These are phyloP conservation scores for Paramecium octaurelia DNA, from an alignment of 73 alveolate genomes.

Conservation along the genomic window DNA sequence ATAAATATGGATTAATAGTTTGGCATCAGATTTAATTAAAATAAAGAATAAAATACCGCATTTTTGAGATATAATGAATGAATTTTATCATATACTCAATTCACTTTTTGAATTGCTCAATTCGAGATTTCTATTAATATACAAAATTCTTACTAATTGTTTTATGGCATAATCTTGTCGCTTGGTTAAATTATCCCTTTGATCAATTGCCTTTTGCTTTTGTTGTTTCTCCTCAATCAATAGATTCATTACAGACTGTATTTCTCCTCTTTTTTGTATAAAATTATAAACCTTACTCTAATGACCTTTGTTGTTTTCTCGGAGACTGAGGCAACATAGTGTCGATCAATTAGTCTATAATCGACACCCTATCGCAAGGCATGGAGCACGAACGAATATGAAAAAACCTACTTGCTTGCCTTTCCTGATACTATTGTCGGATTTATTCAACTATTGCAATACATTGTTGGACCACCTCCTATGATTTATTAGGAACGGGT, in stretches of 20 bases:
- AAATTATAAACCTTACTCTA: background rate
- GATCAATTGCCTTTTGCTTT: conserved; percentile 3
- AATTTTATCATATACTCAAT: background rate
- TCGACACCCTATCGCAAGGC: background rate
- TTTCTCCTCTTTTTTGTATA: background rate
- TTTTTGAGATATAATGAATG: background rate
- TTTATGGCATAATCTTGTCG: background rate
- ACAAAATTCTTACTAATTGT: conserved; percentile 2
- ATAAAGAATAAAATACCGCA: background rate
- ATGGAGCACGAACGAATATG: conserved; percentile 22
- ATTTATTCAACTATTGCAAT: background rate
- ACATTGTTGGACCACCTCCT: background rate
- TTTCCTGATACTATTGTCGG: background rate
- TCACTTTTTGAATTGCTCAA: background rate
- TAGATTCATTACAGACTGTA: background rate
- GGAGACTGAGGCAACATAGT: background rate
- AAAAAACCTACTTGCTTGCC: background rate
- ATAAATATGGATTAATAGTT: background rate
- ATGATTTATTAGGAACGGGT: background rate
- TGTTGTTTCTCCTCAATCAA: conserved; percentile 18
- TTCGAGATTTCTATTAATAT: background rate
- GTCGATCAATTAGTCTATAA: background rate
- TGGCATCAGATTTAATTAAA: background rate
- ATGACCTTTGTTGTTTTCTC: background rate
- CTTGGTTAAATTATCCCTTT: background rate